These are phyloP conservation scores for Coemansia interrupta DNA, from an alignment of 192 early-diverging fungal species.

Conservation along the genomic window DNA sequence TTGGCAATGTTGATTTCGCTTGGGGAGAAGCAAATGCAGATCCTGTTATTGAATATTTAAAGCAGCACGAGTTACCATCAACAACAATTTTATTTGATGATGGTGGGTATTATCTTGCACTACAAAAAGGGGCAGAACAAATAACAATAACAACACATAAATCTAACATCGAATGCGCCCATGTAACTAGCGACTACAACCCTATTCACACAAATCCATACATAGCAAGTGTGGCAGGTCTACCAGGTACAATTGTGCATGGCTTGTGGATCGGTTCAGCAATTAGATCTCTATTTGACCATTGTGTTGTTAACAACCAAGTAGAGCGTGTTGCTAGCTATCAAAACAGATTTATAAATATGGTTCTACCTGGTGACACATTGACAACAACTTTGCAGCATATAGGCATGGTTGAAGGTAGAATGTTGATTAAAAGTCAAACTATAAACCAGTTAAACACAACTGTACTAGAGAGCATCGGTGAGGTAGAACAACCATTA, in stretches of 20 bases:
- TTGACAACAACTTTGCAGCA: constrained; percentile 81
- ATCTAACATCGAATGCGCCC: constrained; percentile 77
- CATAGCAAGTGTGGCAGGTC: constrained; percentile 77
- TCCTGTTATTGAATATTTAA: constrained; percentile 76
- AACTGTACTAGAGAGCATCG: constrained; percentile 70
- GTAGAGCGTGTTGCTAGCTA: constrained; percentile 79
- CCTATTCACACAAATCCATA: constrained; percentile 92
- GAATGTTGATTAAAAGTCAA: constrained; percentile 84
- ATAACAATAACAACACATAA: constrained; percentile 51
- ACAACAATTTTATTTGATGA: constrained; percentile 71
- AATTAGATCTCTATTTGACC: constrained; percentile 86
- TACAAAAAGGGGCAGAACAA: not conserved
- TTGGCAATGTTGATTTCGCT: constrained; percentile 73
- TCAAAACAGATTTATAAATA: constrained; percentile 75
- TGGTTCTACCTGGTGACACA: constrained; percentile 82
- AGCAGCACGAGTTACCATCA: constrained; percentile 63
- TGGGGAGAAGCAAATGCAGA: constrained; percentile 66
- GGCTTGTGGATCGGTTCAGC: constrained; percentile 94
- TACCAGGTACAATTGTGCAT: constrained; percentile 89
- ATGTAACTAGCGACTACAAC: constrained; percentile 78
- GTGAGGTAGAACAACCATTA: constrained; percentile 84
- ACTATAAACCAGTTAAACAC: constrained; percentile 70
- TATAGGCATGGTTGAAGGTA: constrained; percentile 88
- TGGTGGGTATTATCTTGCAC: constrained; percentile 53
- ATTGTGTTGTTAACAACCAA: constrained; percentile 78